Conservation (phyloP, 2,329 filamentous ascomycete species). For the Furcasterigmium furcatum region DNA sequence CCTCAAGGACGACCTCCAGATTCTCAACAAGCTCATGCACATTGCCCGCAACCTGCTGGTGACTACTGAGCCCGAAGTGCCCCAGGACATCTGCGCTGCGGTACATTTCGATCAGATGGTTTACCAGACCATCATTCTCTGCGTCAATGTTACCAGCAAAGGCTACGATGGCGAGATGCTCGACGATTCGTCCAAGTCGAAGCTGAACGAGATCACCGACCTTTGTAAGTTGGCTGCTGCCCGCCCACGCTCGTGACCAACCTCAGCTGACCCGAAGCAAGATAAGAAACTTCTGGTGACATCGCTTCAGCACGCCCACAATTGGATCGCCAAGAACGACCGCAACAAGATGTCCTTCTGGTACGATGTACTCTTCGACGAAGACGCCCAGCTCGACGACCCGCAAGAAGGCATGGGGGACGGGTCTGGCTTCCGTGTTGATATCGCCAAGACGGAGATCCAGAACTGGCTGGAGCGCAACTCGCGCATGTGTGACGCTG, state of each 20-base stretch:
- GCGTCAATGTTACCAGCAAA: slow-evolving; percentile 65
- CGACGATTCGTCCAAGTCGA: slow-evolving; percentile 53
- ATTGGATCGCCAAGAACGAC: slow-evolving; percentile 68
- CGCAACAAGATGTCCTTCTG: slow-evolving; percentile 69
- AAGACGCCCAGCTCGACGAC: slow-evolving; percentile 42
- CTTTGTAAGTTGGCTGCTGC: slow-evolving; percentile 44
- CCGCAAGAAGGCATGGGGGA: slow-evolving; percentile 51
- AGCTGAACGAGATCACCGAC: slow-evolving; percentile 61
- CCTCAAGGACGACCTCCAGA: slow-evolving; percentile 59
- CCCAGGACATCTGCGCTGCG: slow-evolving; percentile 62
- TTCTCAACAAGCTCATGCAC: slow-evolving; percentile 65
- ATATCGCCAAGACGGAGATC: slow-evolving; percentile 57
- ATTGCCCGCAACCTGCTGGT: slow-evolving; percentile 64
- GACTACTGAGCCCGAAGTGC: slow-evolving; percentile 60
- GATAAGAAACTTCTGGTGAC: slow-evolving; percentile 66
- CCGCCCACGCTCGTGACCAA: background rate
- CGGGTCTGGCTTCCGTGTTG: slow-evolving; percentile 49
- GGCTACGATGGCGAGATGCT: slow-evolving; percentile 63
- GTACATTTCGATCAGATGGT: slow-evolving; percentile 65
- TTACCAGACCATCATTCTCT: slow-evolving; percentile 62
- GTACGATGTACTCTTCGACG: slow-evolving; percentile 63
- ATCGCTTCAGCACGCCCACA: slow-evolving; percentile 63
- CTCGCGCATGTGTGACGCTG: slow-evolving; percentile 54
- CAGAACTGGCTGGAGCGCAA: slow-evolving; percentile 62
- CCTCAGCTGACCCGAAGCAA: slow-evolving; percentile 24